Evolutionary conservation across 768 basidiomycete species (phyloP), one percentile per base, ranked within the genome.

Genomic region (Boletus pseudopeckii): DNA sequence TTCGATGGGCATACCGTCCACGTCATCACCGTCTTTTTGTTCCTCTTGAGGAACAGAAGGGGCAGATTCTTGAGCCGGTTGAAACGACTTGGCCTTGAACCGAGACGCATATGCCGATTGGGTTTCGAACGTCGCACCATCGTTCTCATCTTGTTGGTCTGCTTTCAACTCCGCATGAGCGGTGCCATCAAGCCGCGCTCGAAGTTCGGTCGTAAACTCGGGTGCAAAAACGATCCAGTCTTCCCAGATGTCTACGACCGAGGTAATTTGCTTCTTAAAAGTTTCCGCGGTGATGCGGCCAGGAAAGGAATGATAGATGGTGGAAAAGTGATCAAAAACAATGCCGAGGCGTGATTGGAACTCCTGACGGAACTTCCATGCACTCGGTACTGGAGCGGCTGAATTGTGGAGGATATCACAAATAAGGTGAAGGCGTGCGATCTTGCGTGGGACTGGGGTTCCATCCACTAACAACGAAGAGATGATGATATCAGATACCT

Each of bases 371-470:
- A 91, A 98, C 69, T 92, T 93, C 97, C 97, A 99, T 7, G 95
- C 96, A 70, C 92, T 95, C 0, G 94, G 93, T 14, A 98, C 81
- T 3, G 94, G 77, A 3, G 92, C 92, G 33, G 92, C 92, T 20
- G 95, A 97, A 69, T 99, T 99, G 71, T 98, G 95, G 41, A 99
- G 78, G 58, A 99, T 98, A 67, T 99, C 97, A 67, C 95, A 98
- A 50, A 98, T 92, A 54, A 99, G 80, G 74, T 98, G 88, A 26
- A 99, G 80, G 24, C 97, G 86, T 24, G 97, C 92, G 50, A 98
- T 84, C 71, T 99, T 99, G 62, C 95, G 86, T 50, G 97, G 97
- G n/a, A 98, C 92, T 1, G 97, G 85, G 1, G 97, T 99, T n/a
- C 83, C 77, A 59, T 93, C 92, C 18, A 98, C 85, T 24, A 90